These are phyloP conservation scores for Hypoxylon sp. DNA, from an alignment of 2,329 filamentous ascomycete species.

Conservation along the genomic window DNA sequence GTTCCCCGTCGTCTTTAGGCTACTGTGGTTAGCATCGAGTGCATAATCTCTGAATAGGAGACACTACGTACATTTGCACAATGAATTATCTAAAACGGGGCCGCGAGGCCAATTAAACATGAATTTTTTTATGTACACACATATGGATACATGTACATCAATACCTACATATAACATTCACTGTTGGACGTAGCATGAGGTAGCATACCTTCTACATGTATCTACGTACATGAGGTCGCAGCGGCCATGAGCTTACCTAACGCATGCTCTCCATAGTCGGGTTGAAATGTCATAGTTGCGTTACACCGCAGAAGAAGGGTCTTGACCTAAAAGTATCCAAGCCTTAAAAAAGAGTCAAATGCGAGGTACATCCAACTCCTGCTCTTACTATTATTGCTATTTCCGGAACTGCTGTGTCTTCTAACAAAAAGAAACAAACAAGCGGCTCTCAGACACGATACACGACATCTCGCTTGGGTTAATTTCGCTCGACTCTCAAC, in stretches of 20 bases:
- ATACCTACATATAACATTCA: no score
- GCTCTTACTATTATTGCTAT: constrained; percentile 14
- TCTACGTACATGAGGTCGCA: constrained; percentile 24
- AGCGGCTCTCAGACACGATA: constrained; percentile 39
- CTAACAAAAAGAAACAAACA: constrained; percentile 37
- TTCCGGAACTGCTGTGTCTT: constrained; percentile 6
- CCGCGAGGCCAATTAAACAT: constrained; percentile 19
- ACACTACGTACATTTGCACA: constrained; percentile 32
- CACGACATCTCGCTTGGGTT: constrained; percentile 42
- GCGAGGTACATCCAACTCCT: constrained; percentile 1
- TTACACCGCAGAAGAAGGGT: constrained; percentile 41
- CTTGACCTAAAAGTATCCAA: constrained; percentile 31
- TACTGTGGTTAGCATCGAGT: constrained; percentile 34
- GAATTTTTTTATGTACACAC: neutral
- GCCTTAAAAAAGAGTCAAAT: constrained; percentile 17
- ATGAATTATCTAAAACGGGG: constrained; percentile 21
- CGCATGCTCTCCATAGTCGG: constrained; percentile 30
- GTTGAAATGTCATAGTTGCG: constrained; percentile 40
- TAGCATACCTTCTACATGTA: neutral
- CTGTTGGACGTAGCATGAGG: neutral
- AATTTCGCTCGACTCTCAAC: constrained; percentile 30
- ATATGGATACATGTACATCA: no score
- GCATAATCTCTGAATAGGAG: constrained; percentile 36
- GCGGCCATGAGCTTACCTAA: constrained; percentile 29
- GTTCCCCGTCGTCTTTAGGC: constrained; percentile 38